phyloP scores from a whole-genome alignment of 192 early-diverging fungal genomes.

The Backusella australiensis region DNA sequence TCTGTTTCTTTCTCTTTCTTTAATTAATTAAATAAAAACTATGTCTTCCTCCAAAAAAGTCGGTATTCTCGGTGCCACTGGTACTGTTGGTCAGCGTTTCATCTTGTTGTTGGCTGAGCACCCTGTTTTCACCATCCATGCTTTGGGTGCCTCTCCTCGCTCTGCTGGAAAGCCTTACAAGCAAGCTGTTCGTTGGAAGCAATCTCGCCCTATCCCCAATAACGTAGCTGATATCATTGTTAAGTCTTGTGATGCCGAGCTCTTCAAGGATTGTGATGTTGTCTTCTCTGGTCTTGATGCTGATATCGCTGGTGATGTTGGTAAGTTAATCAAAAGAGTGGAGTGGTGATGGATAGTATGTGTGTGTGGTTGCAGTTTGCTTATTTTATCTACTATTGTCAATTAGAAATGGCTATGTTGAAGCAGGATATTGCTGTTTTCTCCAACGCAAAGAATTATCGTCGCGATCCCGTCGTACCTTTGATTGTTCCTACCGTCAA shows the following conservation, averaged over 20 bases:
- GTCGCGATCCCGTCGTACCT: slow-evolving; percentile 85
- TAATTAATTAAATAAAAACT: not conserved
- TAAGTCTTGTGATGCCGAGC: slow-evolving; percentile 67
- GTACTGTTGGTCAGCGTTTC: slow-evolving; percentile 98
- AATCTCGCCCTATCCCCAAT: slow-evolving; percentile 71
- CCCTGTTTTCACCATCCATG: slow-evolving; percentile 83
- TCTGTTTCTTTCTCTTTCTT: slow-evolving; percentile 13
- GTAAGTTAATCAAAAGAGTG: slow-evolving; percentile 30
- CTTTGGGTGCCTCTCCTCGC: slow-evolving; percentile 87
- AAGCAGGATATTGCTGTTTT: slow-evolving; percentile 86
- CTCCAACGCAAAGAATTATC: slow-evolving; percentile 97
- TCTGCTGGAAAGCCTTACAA: slow-evolving; percentile 86
- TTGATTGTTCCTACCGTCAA: slow-evolving; percentile 95
- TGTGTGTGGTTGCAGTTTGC: not conserved
- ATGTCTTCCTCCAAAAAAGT: slow-evolving; percentile 51
- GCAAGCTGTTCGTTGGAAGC: slow-evolving; percentile 87
- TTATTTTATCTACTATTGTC: slow-evolving; percentile 3
- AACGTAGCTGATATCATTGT: slow-evolving; percentile 58
- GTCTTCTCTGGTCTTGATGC: slow-evolving; percentile 97
- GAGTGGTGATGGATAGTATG: not conserved
- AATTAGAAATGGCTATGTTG: slow-evolving; percentile 80
- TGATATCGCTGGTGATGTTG: slow-evolving; percentile 90
- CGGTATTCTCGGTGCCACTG: slow-evolving; percentile 95
- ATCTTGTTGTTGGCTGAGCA: slow-evolving; percentile 86
- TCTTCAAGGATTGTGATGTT: slow-evolving; percentile 81